Conservation (phyloP, 2,329 filamentous ascomycete genomes). For the Monosporascus sp. region DNA sequence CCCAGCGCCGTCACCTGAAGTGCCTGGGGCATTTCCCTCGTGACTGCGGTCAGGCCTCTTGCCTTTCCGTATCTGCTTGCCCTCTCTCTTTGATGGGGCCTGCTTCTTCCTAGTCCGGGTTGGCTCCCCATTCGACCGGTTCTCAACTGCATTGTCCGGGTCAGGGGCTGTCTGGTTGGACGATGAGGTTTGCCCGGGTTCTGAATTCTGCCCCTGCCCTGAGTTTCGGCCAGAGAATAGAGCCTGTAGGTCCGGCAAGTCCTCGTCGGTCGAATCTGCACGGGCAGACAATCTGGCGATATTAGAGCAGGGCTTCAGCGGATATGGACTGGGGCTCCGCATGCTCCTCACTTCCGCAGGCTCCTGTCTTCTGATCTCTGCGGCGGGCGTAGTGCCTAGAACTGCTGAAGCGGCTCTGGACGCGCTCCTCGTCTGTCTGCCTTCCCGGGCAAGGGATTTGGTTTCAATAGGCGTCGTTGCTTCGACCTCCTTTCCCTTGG, state of each 20-base stretch:
- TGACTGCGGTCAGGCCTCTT: neutral
- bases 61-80: neutral
- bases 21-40: neutral
- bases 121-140: neutral
- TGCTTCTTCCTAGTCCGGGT: neutral
- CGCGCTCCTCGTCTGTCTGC: neutral
- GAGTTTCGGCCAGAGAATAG: neutral
- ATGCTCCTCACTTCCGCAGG: neutral
- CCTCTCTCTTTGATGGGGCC: neutral
- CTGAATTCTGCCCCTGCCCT: neutral
- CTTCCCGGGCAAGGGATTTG: too few species aligned
- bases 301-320: neutral
- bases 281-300: neutral
- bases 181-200: neutral
- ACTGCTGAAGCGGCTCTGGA: neutral
- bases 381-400: neutral
- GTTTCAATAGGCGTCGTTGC: neutral
- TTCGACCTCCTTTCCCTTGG: neutral
- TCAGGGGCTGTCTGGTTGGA: neutral
- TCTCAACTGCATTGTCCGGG: neutral
- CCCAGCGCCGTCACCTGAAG: neutral
- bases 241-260: neutral
- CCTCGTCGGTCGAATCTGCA: neutral
- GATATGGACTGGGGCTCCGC: neutral
- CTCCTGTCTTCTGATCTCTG: neutral